phyloP scores from a whole-genome alignment of 2,329 filamentous ascomycete genomes.

The Colletotrichum musae region DNA sequence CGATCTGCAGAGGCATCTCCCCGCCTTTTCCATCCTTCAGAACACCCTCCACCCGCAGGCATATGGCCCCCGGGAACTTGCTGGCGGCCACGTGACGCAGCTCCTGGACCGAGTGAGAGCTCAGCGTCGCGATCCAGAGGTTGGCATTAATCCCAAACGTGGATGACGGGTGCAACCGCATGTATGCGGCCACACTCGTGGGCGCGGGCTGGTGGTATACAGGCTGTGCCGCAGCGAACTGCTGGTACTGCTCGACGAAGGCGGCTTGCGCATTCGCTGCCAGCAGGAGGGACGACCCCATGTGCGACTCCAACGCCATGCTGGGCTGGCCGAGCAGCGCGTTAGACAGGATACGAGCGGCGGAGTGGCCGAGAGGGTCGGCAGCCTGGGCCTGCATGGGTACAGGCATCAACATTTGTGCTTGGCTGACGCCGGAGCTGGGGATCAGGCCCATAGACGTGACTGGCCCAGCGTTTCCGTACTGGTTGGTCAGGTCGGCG shows the following conservation, averaged over 20 bases:
- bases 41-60: conserved; percentile 76
- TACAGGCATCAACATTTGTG: conserved; percentile 36
- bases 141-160: conserved; percentile 63
- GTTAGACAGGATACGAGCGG: conserved; percentile 30
- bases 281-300: conserved; percentile 56
- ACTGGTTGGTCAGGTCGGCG: conserved; percentile 21
- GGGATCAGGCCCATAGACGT: conserved; percentile 35
- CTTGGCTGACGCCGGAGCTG: conserved; percentile 23
- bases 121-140: conserved; percentile 78
- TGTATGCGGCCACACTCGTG: conserved; percentile 70
- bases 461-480: conserved; percentile 33
- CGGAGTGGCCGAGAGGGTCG: conserved; percentile 28
- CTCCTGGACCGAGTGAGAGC: conserved; percentile 70
- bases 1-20: conserved; percentile 76
- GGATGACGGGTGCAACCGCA: conserved; percentile 78
- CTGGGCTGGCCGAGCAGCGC: conserved; percentile 32
- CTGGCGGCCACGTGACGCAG: conserved; percentile 72
- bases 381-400: conserved; percentile 35
- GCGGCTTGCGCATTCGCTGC: conserved; percentile 54
- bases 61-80: conserved; percentile 72
- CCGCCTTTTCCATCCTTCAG: conserved; percentile 71
- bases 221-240: conserved; percentile 45
- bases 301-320: conserved; percentile 52
- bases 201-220: conserved; percentile 45
- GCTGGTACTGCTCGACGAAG: conserved; percentile 52